phyloP scores from a whole-genome alignment of 2,329 filamentous ascomycete species.

The Xylaria hypoxylon region DNA sequence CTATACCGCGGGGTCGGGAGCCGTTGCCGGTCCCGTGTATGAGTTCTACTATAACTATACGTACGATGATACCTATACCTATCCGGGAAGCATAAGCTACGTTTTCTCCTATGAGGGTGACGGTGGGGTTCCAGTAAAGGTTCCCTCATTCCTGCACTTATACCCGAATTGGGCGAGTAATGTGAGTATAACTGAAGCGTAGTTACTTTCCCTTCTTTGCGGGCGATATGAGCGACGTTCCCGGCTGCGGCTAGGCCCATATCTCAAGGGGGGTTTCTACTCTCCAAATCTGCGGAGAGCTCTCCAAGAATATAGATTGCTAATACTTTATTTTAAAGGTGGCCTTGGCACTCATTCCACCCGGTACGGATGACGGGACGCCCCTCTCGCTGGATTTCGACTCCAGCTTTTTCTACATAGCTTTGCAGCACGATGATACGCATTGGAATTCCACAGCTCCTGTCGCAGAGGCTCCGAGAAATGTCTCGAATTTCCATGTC shows the following conservation, averaged over 20 bases:
- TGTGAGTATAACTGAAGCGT: constrained; percentile 16
- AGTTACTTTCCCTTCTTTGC: background rate
- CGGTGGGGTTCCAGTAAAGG: constrained; percentile 5
- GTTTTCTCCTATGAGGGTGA: constrained; percentile 10
- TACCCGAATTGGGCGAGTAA: constrained; percentile 34
- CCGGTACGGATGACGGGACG: constrained; percentile 17
- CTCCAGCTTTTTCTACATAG: constrained; percentile 32
- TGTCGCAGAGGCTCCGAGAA: background rate
- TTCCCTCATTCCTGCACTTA: constrained; percentile 32
- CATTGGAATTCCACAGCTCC: constrained; percentile 28
- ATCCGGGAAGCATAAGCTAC: constrained; percentile 34
- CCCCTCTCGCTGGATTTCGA: constrained; percentile 25
- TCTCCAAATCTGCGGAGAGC: too few species aligned
- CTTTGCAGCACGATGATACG: constrained; percentile 24
- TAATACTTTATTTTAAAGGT: constrained; percentile 19
- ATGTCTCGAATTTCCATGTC: constrained; percentile 33
- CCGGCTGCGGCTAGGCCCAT: background rate
- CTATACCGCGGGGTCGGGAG: constrained; percentile 8
- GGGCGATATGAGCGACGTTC: background rate
- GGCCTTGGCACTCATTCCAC: constrained; percentile 26
- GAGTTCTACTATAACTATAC: constrained; percentile 41
- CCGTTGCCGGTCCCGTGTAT: constrained; percentile 28
- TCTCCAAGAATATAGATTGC: background rate
- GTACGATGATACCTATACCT: background rate
- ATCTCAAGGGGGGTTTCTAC: too few species aligned